Percentiles rank a stretch among this genome's conserved stretches.
Evolutionary conservation across 2,329 filamentous ascomycete genomes (phyloP).

Genomic region (Graphiopsis chlorocephala): DNA sequence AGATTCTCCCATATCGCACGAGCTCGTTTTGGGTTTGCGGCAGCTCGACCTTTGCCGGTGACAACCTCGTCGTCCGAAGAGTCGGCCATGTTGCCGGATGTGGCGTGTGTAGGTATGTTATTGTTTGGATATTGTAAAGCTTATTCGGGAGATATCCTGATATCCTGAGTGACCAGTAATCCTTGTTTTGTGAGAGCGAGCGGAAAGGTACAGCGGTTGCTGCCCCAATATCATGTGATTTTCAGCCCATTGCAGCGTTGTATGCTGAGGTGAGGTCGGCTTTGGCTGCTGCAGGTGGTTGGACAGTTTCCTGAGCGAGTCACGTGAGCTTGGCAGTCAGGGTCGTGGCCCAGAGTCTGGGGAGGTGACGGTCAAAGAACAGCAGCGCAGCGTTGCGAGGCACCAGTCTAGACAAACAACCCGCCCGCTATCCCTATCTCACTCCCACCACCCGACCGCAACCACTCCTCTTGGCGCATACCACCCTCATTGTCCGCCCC

Average conservation of each 20-base stretch:
- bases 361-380: constrained; percentile 6
- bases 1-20: constrained; percentile 36
- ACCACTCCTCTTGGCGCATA: constrained; percentile 11
- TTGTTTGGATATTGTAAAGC: background rate
- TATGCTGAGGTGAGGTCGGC: constrained; percentile 6
- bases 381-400: constrained; percentile 1
- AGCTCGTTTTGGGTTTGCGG: constrained; percentile 30
- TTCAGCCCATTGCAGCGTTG: constrained; percentile 4
- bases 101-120: background rate
- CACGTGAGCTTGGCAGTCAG: constrained; percentile 9
- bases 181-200: background rate
- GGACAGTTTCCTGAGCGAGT: background rate
- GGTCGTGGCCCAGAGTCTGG: background rate
- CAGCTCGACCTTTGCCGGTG: constrained; percentile 19
- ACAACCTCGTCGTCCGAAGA: constrained; percentile 30
- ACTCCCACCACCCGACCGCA: background rate
- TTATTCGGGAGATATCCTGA: background rate
- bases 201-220: constrained; percentile 1
- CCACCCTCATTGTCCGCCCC: background rate
- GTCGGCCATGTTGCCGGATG: constrained; percentile 26
- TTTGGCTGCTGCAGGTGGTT: background rate
- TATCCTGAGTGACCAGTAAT: background rate
- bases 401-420: constrained; percentile 9
- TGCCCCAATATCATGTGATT: background rate
- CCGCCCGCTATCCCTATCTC: constrained; percentile 5